These are phyloP conservation scores for Aspergillus bertholletiae DNA, from an alignment of 495 filamentous ascomycete genomes.

Conservation along the genomic window DNA sequence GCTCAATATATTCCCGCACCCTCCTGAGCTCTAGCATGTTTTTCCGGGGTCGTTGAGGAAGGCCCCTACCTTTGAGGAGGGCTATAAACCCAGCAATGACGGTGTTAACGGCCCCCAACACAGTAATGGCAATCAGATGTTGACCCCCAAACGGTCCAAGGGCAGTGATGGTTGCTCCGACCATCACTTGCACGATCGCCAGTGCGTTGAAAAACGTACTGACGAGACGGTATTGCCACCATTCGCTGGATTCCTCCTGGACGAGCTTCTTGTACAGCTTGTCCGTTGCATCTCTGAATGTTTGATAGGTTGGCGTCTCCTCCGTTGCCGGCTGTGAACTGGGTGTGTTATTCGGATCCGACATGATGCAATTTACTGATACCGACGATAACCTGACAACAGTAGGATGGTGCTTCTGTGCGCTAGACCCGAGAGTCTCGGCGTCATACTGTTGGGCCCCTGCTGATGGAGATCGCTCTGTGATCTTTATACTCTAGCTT, in stretches of 20 bases:
- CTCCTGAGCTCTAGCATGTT: conserved; percentile 42
- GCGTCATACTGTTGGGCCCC: too few relatives aligned
- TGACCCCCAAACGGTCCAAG: conserved; percentile 37
- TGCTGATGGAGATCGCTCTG: too few relatives aligned
- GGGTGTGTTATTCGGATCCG: too few relatives aligned
- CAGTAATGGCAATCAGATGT: conserved; percentile 36
- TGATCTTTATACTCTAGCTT: too few relatives aligned
- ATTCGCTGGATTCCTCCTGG: background rate
- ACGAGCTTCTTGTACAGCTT: background rate
- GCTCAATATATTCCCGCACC: conserved; percentile 43
- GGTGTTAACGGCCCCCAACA: conserved; percentile 47
- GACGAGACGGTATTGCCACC: background rate
- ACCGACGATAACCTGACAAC: too few relatives aligned
- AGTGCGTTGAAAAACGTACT: conserved; percentile 1
- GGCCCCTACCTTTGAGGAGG: conserved; percentile 47
- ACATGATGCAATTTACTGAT: too few relatives aligned
- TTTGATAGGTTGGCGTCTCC: background rate
- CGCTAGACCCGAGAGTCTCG: too few relatives aligned
- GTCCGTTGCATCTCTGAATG: background rate
- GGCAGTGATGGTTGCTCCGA: conserved; percentile 44
- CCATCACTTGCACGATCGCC: conserved; percentile 38
- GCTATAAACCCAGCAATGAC: conserved; percentile 45
- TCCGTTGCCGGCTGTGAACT: background rate
- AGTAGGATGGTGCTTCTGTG: too few relatives aligned
- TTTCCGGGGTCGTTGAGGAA: conserved; percentile 45